Conservation (phyloP, 768 basidiomycete genomes). For the Chalciporus piperatus region DNA sequence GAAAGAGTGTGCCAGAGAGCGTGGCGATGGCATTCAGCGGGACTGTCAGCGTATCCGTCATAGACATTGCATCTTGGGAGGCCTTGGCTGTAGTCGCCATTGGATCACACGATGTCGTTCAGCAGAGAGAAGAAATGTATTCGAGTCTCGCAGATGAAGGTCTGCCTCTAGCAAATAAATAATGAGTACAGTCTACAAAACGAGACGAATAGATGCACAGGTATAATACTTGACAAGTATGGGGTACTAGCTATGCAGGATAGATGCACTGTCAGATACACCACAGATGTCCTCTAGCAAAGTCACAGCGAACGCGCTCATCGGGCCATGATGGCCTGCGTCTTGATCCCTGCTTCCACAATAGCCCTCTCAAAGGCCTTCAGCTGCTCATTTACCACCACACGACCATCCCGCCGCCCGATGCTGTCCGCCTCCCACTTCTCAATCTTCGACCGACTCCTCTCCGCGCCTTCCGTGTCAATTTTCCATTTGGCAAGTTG, state of each 20-base stretch:
- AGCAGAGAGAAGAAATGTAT: background rate
- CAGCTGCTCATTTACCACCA: conserved; percentile 74
- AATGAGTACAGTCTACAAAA: conserved; percentile 16
- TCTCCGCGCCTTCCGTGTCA: conserved; percentile 85
- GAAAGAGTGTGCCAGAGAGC: conserved; percentile 67
- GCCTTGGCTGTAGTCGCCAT: background rate
- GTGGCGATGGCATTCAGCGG: conserved; percentile 62
- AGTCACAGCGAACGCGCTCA: conserved; percentile 30
- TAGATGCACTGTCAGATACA: conserved; percentile 8
- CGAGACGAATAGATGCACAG: conserved; percentile 16
- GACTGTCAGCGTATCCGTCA: conserved; percentile 58
- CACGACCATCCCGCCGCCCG: conserved; percentile 53
- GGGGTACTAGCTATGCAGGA: conserved; percentile 7
- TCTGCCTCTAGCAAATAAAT: too few species aligned
- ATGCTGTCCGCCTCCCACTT: conserved; percentile 69
- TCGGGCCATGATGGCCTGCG: conserved; percentile 79
- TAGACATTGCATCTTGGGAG: conserved; percentile 29
- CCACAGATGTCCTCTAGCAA: background rate
- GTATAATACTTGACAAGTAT: conserved; percentile 17
- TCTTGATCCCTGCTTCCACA: conserved; percentile 69
- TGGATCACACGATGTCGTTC: background rate
- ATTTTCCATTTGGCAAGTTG: conserved; percentile 75
- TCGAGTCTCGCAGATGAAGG: background rate
- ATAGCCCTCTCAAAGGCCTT: conserved; percentile 72
- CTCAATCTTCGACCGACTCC: conserved; percentile 72